Base-by-base conservation (phyloP, 2,329 filamentous ascomycete species). In the Fusarium nisikadoi region DNA sequence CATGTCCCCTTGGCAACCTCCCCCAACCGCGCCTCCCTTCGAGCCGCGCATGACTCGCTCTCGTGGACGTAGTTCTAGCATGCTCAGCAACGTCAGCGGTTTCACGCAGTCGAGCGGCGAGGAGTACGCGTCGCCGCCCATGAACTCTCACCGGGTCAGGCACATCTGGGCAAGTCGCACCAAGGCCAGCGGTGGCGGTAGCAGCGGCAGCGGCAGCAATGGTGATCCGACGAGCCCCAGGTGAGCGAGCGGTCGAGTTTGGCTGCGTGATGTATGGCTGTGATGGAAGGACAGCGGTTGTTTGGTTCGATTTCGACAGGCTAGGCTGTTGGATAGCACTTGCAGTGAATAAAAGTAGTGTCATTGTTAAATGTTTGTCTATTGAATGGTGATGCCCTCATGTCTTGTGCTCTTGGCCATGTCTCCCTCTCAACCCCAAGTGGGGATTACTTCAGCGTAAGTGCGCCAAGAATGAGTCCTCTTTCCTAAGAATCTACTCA, bases 41-140 rank as follows among this genome's bases (percentile, higher is more conserved):
- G 76, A 83, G 59, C 75, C 81, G 17, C 80, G 75, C 72, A 80
- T 71, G 68, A 77, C 72, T 71, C 86, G 84, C 78, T 82, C 83
- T 35, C 82, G 89, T 47, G 89, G 88, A 27, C 87, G 90, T 53
- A 91, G 89, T 35, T 91, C 88, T 14, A 91, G 88, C 63, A 92
- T 92, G 90, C 86, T 92, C 5, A 91, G 89, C 75, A 87, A 91
- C 74, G 83, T 91, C 6, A 91, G 89, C n/a, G 89, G 89, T 25
- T 90, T 91, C 74, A 92, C 90, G 12, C 88, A 91, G 80, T 89
- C 86, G 20, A 90, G 87, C 73, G 84, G 83, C 52, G 88, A 86
- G 47, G 87, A 87, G 27, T 66, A 76, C n/a, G 70, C 66, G 35
- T 79, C 78, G 16, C 76, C 76, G 19, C 64, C 76, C 12, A 71